Evolutionary conservation across 1,139 yeast genomes (phyloP).

Genomic region (Debaryomycetaceae sp.): DNA sequence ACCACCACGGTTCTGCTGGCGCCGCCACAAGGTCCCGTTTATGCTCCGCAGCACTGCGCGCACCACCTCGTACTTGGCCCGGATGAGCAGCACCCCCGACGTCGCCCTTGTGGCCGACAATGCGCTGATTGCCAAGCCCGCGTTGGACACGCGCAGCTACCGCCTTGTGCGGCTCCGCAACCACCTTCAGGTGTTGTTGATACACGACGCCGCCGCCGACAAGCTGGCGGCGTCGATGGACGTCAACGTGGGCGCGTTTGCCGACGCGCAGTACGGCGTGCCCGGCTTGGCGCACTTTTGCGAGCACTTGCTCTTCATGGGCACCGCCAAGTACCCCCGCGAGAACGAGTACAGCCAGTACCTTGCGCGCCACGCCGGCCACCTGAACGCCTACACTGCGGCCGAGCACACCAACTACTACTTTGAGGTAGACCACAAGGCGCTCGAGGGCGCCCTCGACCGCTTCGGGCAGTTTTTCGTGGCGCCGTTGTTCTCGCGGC

Average conservation of each 20-base stretch:
- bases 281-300: constrained; percentile 96
- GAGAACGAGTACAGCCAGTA: constrained; percentile 86
- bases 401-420: constrained; percentile 87
- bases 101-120: constrained; percentile 18
- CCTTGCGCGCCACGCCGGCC: constrained; percentile 64
- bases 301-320: constrained; percentile 94
- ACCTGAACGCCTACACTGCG: constrained; percentile 82
- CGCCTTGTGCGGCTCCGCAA: constrained; percentile 64
- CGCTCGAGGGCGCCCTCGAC: constrained; percentile 83
- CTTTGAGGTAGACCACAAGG: constrained; percentile 75
- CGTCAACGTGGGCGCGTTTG: constrained; percentile 85
- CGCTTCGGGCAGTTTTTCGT: constrained; percentile 92
- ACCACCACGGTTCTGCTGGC: no score
- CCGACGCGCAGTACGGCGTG: constrained; percentile 62
- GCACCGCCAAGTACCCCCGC: constrained; percentile 86
- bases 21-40: no score
- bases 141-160: constrained; percentile 72
- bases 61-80: no score
- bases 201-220: constrained; percentile 82
- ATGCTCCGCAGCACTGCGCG: no score
- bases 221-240: constrained; percentile 91
- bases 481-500: constrained; percentile 71
- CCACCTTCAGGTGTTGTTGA: constrained; percentile 66
- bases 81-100: no score
- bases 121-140: constrained; percentile 47